Percentiles rank a stretch among this genome's conserved stretches.
Conservation (phyloP, 2,329 filamentous ascomycete genomes). For the Fusarium continuum region DNA sequence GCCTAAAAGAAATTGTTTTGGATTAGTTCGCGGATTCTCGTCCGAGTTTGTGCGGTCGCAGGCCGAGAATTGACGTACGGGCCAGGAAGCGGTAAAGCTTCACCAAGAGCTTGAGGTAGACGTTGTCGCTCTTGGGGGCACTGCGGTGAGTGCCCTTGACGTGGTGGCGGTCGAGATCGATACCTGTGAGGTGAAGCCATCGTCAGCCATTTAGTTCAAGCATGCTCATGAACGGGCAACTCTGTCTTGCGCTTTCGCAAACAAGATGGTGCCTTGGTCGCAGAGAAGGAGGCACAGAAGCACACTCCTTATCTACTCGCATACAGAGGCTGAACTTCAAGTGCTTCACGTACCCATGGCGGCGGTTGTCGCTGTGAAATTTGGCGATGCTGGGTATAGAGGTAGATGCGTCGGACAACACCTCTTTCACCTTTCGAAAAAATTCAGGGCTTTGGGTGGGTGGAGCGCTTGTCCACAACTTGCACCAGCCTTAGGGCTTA, state of each 20-base stretch:
- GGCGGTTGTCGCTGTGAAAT: conserved; percentile 55
- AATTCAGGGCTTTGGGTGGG: conserved; percentile 42
- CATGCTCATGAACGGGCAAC: conserved; percentile 65
- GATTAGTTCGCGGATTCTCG: conserved; percentile 17
- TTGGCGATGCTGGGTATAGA: conserved; percentile 50
- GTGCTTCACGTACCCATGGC: conserved; percentile 69
- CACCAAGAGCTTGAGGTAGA: conserved; percentile 95
- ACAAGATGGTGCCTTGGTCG: conserved; percentile 46
- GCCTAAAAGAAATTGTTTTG: conserved; percentile 60
- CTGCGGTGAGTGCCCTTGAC: conserved; percentile 82
- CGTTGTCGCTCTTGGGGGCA: conserved; percentile 98
- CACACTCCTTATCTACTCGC: conserved; percentile 56
- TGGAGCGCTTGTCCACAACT: conserved; percentile 15
- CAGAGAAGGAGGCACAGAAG: conserved; percentile 33
- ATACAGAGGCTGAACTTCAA: conserved; percentile 55
- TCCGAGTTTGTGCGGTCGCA: background rate
- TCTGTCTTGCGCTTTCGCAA: conserved; percentile 43
- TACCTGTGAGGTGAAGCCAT: conserved; percentile 66
- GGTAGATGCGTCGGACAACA: conserved; percentile 43
- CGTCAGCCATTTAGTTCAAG: conserved; percentile 70
- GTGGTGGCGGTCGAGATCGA: conserved; percentile 77
- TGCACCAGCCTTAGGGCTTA: conserved; percentile 12
- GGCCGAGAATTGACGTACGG: conserved; percentile 71
- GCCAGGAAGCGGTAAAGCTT: conserved; percentile 98
- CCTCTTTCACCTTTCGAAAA: conserved; percentile 42